Conservation (phyloP, 306 rosid genomes). For the Echinosophora koreensis region DNA sequence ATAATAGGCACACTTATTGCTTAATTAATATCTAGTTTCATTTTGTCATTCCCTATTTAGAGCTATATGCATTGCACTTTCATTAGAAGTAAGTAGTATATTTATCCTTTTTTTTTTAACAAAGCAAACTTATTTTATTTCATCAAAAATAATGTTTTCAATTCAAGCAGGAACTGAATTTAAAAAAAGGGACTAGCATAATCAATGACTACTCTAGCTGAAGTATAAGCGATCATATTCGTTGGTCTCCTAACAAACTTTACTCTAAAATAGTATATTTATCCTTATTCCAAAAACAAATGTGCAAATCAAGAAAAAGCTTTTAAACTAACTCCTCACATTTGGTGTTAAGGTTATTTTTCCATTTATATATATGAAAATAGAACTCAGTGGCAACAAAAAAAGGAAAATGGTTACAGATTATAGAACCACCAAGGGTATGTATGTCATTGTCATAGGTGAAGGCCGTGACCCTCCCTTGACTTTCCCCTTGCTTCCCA, state of each 20-base stretch:
- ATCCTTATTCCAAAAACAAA: conserved; percentile 30
- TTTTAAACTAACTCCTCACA: not conserved
- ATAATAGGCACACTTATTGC: conserved; percentile 36
- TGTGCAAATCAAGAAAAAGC: conserved; percentile 20
- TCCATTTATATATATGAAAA: conserved; percentile 16
- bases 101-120: no score
- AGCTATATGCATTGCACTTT: conserved; percentile 17
- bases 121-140: no score
- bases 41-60: conserved; percentile 1
- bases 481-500: conserved; percentile 36
- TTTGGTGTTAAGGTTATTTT: conserved; percentile 26
- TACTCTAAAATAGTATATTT: not conserved
- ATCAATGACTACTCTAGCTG: no score
- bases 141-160: no score
- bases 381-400: not conserved
- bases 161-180: no score
- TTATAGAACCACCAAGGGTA: conserved; percentile 12
- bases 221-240: no score
- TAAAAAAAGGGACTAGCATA: no score
- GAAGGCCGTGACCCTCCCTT: conserved; percentile 33
- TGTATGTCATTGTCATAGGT: conserved; percentile 25
- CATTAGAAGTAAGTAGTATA: not conserved
- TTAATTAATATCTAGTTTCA: conserved; percentile 24
- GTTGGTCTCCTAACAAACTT: no score
- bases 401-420: conserved; percentile 1